These are phyloP conservation scores for Yamadazyma sp. DNA, from an alignment of 805 yeast genomes.

Conservation along the genomic window DNA sequence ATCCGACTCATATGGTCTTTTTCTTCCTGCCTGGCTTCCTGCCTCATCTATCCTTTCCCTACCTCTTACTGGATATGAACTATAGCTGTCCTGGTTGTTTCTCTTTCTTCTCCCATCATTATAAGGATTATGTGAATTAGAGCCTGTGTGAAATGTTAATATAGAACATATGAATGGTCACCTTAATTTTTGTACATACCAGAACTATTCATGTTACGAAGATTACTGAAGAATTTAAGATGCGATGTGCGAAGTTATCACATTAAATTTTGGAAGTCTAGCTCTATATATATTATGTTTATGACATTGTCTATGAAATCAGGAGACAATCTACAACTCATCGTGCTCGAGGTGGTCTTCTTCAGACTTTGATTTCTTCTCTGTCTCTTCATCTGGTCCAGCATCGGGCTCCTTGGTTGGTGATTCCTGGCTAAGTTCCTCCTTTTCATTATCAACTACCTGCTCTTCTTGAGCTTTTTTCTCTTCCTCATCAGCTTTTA, in stretches of 20 bases:
- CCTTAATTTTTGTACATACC: constrained; percentile 3
- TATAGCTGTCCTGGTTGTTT: constrained; percentile 6
- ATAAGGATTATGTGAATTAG: constrained; percentile 3
- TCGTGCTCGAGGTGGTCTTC: constrained; percentile 19
- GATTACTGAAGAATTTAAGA: not conserved
- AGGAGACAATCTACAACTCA: constrained; percentile 17
- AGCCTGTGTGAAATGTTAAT: constrained; percentile 6
- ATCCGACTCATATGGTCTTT: constrained; percentile 8
- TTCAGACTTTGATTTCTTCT: constrained; percentile 11
- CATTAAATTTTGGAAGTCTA: not conserved
- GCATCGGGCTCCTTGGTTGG: constrained; percentile 3
- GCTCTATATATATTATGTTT: constrained; percentile 1
- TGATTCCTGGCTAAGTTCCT: constrained; percentile 1
- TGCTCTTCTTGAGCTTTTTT: constrained; percentile 12
- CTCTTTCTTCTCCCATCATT: constrained; percentile 9
- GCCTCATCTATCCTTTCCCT: constrained; percentile 18
- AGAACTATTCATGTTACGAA: constrained; percentile 10
- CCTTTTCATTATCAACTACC: no score
- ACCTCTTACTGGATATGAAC: constrained; percentile 10
- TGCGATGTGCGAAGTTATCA: constrained; percentile 1
- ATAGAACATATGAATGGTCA: no score
- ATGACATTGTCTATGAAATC: not conserved
- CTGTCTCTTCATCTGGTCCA: constrained; percentile 1
- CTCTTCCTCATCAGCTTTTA: constrained; percentile 19
- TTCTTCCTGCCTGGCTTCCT: constrained; percentile 13